Evolutionary conservation across 257 asterid species (phyloP), one percentile per base, ranked within the genome.

Genomic region (Ilex asprella): DNA sequence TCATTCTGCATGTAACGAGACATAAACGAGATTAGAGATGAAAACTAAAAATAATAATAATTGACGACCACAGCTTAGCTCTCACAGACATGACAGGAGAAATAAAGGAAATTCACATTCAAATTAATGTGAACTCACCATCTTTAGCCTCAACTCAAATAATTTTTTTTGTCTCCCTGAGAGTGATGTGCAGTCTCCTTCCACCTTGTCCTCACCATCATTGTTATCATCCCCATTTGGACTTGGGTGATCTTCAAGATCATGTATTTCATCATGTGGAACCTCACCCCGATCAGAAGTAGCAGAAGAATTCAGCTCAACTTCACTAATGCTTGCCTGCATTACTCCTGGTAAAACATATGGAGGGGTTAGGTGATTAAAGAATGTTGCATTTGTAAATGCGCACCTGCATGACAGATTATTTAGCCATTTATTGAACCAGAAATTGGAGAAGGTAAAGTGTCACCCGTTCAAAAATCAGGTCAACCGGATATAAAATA

Each of bases 61-160:
- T 21, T 21, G 27, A 21, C 27, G 27, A 21, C 27, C 27, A 1
- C 27, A 21, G 27, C 27, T 21, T 21, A 21, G 27, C 27, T 21
- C 27, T 21, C 27, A 21, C 27, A 21, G 27, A 21, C 27, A 21
- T 21, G 52, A 46, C 8, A 39, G 58, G 31, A 55, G 60, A 59
- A 55, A 70, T 6, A 49, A 14, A 12, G 0, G 41, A 35, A 52
- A 30, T 30, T 60, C 55, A 11, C 15, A 32, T 52, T 61, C 29
- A 67, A 2, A 31, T 21, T 31, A 30, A 59, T 31, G 15, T 39
- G 59, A 27, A 59, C 77, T 76, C 69, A 93, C 95, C 97, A 93
- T 89, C 75, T 89, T 89, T 78, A 87, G 70, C 64, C 88, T 76
- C 68, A 93, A 77, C 61, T 92, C 95, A 65, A 79, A 89, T 72